Conservation (phyloP, 129 eudicot genomes). For the Arctium lappa region DNA sequence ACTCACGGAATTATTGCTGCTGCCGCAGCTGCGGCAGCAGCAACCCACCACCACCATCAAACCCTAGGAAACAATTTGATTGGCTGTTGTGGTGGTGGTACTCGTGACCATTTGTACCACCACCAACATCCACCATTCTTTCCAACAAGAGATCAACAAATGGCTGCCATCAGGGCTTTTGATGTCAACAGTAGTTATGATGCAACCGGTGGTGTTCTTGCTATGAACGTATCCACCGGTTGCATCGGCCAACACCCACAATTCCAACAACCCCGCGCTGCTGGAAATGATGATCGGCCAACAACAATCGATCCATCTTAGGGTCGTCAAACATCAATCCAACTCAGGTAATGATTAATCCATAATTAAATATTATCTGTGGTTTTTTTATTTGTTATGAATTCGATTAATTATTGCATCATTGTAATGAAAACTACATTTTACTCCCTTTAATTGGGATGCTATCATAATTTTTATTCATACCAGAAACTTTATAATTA, state of each 20-base stretch:
- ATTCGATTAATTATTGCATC: conserved; percentile 25
- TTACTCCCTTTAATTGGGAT: conserved; percentile 2
- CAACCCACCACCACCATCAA: conserved; percentile 46
- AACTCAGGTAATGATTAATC: conserved; percentile 20
- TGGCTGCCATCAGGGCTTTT: conserved; percentile 38
- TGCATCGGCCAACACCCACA: conserved; percentile 55
- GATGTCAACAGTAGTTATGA: conserved; percentile 49
- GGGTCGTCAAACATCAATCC: conserved; percentile 1
- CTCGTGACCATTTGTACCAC: conserved; percentile 37
- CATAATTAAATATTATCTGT: conserved; percentile 16
- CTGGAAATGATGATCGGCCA: conserved; percentile 49
- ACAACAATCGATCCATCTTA: conserved; percentile 66
- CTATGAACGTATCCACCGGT: conserved; percentile 51
- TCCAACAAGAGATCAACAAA: conserved; percentile 42
- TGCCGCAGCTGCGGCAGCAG: conserved; percentile 49
- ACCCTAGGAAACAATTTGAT: conserved; percentile 39
- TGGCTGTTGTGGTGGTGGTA: conserved; percentile 41
- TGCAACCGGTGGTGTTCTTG: conserved; percentile 48
- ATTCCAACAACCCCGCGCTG: conserved; percentile 50
- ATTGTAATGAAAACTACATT: conserved; percentile 31
- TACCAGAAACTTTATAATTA: conserved; percentile 27
- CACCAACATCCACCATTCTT: conserved; percentile 57
- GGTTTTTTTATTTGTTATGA: not conserved
- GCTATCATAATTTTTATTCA: conserved; percentile 22
- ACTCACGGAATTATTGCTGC: conserved; percentile 45